Conservation (phyloP, 2,329 filamentous ascomycete species). For the Trichoderma koningiopsis region DNA sequence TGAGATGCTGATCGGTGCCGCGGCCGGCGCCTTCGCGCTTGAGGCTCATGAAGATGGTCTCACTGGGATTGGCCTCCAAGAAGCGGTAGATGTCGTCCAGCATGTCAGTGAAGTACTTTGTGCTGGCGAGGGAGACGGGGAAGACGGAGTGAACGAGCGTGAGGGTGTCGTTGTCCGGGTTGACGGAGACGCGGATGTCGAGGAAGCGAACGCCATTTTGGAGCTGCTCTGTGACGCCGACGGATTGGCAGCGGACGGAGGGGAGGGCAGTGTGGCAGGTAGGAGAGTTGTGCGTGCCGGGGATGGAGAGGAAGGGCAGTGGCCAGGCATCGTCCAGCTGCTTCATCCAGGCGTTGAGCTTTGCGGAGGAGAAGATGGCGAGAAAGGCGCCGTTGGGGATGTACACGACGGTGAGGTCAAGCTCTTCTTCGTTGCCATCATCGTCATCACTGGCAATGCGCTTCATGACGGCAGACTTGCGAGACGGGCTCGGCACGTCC, state of each 20-base stretch:
- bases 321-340: conserved; percentile 71
- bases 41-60: conserved; percentile 81
- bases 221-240: conserved; percentile 75
- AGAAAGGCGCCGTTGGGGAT: conserved; percentile 57
- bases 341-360: conserved; percentile 78
- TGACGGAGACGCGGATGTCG: conserved; percentile 74
- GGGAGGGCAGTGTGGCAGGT: conserved; percentile 83
- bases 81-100: conserved; percentile 73
- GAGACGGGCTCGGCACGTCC: conserved; percentile 66
- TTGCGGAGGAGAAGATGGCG: conserved; percentile 69
- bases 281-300: conserved; percentile 93
- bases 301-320: conserved; percentile 81
- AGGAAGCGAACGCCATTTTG: conserved; percentile 91
- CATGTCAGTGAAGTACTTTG: conserved; percentile 75
- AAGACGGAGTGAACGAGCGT: conserved; percentile 88
- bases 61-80: conserved; percentile 73
- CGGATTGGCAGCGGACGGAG: conserved; percentile 90
- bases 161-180: conserved; percentile 63
- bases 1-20: conserved; percentile 77
- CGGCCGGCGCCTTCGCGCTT: conserved; percentile 89
- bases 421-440: conserved; percentile 46
- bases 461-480: conserved; percentile 62
- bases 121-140: conserved; percentile 80
- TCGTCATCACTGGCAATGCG: conserved; percentile 43
- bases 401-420: conserved; percentile 69